Base-by-base conservation (phyloP, 371 early-diverging fungal genomes). In the Caulochytrium protostelioides region DNA sequence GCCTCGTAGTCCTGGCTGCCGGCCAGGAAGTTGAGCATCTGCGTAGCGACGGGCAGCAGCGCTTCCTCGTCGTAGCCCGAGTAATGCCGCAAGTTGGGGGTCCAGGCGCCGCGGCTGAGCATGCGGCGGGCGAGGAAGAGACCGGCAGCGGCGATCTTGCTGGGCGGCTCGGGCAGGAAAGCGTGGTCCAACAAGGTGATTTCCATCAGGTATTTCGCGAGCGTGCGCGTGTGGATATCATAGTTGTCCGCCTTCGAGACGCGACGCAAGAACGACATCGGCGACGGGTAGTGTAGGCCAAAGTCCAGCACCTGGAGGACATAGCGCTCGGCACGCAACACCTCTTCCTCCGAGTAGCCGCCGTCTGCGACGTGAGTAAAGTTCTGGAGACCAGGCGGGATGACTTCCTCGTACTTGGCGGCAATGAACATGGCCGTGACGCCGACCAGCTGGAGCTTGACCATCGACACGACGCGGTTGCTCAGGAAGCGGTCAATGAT, bases 201-300 rank as follows among this genome's bases (percentile, higher is more conserved):
- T 60, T 99, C 99, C 75, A 97, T 74, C 36, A 98, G 67, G 52
- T 91, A 95, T 53, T 91, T 91, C 7, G 90, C 92, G 10, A 97
- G 51, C 5, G 79, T 83, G 31, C 97, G 72, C 14, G 79, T 76
- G 47, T 77, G 76, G 24, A 76, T 58, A 44, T 94, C 81, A 50
- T 83, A 83, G 31, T 68, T 49, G 40, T 86, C 89, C 12, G 79
- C 82, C 54, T 83, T 87, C 31, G 80, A 77, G 39, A 67, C 58
- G 18, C 92, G 73, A 16, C 97, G 76, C 38, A 94, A 53, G 52
- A 95, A 95, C 37, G 72, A 76, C 51, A 89, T 53, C 5, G 92
- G 86, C 39, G 70, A 78, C 0, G 94, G 81, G 43, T 76, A 84
- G 23, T 72, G 71, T 18, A 94, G 45, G 35, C 70, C 60, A 49